Conservation (phyloP, 2,329 filamentous ascomycete genomes). For the Hysterium pulicare region DNA sequence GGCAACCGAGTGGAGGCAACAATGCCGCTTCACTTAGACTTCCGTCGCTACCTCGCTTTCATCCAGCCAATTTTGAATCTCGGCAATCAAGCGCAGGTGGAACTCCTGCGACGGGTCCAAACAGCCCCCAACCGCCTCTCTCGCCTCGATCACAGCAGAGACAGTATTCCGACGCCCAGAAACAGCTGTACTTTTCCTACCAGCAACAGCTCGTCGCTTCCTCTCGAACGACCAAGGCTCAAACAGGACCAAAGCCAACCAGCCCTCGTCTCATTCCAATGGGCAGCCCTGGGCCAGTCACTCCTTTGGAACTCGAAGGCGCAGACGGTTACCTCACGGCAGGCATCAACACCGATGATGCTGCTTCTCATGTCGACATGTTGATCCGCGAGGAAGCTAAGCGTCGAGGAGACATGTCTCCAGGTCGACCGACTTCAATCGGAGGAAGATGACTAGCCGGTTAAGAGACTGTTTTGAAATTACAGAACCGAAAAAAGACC, state of each 20-base stretch:
- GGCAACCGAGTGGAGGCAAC: constrained; percentile 34
- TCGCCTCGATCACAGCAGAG: constrained; percentile 43
- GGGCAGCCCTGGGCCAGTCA: constrained; percentile 52
- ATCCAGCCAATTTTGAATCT: constrained; percentile 50
- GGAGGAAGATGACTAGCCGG: constrained; percentile 30
- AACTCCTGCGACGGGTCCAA: constrained; percentile 36
- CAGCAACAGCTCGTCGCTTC: constrained; percentile 41
- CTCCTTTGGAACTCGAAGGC: constrained; percentile 50
- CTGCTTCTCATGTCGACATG: constrained; percentile 42
- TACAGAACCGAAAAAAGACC: background rate
- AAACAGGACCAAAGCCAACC: constrained; percentile 34
- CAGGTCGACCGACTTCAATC: constrained; percentile 25
- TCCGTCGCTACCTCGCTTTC: constrained; percentile 51
- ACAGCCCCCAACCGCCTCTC: constrained; percentile 41
- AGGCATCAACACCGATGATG: constrained; percentile 39
- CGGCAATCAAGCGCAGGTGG: constrained; percentile 34
- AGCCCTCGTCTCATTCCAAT: constrained; percentile 49
- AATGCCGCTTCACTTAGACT: constrained; percentile 41
- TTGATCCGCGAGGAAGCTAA: constrained; percentile 45
- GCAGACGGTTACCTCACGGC: constrained; percentile 46
- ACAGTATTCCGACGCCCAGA: constrained; percentile 48
- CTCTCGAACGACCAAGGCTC: constrained; percentile 20
- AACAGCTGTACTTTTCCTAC: constrained; percentile 49
- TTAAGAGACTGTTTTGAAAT: background rate
- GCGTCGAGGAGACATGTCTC: constrained; percentile 34